phyloP scores from a whole-genome alignment of 495 filamentous ascomycete genomes.

The Podospora sp. region DNA sequence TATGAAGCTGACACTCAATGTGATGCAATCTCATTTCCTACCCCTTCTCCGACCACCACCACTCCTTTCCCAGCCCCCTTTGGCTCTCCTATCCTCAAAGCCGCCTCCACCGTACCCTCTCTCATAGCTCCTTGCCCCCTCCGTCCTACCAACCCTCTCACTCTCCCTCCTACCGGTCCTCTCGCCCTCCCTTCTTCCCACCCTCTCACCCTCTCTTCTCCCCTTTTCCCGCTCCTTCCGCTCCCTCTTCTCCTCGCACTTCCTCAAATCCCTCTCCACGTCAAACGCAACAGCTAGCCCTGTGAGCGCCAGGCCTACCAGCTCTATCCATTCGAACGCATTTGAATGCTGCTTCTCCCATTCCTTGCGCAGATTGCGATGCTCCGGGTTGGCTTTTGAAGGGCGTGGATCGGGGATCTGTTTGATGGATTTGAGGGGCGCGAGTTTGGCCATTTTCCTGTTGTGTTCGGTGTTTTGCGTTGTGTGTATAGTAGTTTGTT shows the following conservation, averaged over 20 bases:
- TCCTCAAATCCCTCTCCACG: conserved; percentile 30
- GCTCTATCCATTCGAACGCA: conserved; percentile 30
- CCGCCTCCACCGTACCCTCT: too few species aligned
- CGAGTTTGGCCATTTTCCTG: too few species aligned
- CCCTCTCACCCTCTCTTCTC: background rate
- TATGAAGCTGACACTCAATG: background rate
- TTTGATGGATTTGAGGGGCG: background rate
- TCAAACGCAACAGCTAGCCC: conserved; percentile 22
- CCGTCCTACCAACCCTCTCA: too few species aligned
- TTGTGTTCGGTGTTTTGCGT: too few species aligned
- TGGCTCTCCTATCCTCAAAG: background rate
- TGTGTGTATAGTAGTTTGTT: too few species aligned
- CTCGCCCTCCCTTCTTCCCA: background rate
- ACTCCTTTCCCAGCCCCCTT: background rate
- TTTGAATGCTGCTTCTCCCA: conserved; percentile 25
- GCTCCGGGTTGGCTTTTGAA: conserved; percentile 37
- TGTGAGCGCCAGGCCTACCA: conserved; percentile 19
- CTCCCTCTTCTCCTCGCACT: conserved; percentile 18
- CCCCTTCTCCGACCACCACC: background rate
- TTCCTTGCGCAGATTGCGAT: conserved; percentile 29
- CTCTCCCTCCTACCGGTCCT: background rate
- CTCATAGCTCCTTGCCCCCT: too few species aligned
- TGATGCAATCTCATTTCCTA: background rate
- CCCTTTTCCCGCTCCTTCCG: background rate
- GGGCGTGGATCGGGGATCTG: conserved; percentile 27